Base-by-base conservation (phyloP, 495 filamentous ascomycete genomes). In the Podospora appendiculata region DNA sequence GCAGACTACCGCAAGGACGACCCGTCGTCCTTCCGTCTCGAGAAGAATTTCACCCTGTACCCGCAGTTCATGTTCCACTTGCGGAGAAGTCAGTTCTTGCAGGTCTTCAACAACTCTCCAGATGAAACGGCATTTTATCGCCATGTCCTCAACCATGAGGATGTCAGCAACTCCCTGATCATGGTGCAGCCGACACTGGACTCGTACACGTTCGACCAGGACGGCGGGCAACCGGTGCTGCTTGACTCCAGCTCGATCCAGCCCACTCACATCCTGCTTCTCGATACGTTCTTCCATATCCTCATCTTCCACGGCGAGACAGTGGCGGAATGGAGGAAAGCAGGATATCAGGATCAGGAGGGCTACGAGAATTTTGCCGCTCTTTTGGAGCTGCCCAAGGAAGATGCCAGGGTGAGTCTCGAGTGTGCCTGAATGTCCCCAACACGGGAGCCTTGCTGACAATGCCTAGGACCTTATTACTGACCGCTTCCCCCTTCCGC, bases 1-100 rank as follows among this genome's bases (percentile, higher is more conserved):
- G 94, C 94, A 33, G 94, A 99, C 68, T 99, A 99, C 66, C 82
- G 94, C 41, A 99, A 97, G 70, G 94, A 99, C 65, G 94, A 99
- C 64, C 89, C 91, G 33, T 90, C 93, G 16, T 99, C 94, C 3
- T 99, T 99, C 80, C 80, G 94, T 38, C 74, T 99, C 54, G 94
- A 99, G 66, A 96, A 96, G 83, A 97, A 99, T 74, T 97, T 99
- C 64, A 96, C 93, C 0, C 80, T 99, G 16, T 99, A 99, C 60
- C 94, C 94, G 34, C 94, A 99, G 70, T 99, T 99, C 73, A 97
- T 99, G 94, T 99, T 97, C 78, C 94, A 99, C 67, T 78, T 99
- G 54, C 86, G 94, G 48, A 82, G 94, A 64, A 94, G 88, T 62
- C 94, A 99, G 69, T 99, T 99, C 74, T 73, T 99, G 60, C 94